Evolutionary conservation across 176 grass and related monocot genomes (phyloP).

Genomic region (Pontederia paniculata): DNA sequence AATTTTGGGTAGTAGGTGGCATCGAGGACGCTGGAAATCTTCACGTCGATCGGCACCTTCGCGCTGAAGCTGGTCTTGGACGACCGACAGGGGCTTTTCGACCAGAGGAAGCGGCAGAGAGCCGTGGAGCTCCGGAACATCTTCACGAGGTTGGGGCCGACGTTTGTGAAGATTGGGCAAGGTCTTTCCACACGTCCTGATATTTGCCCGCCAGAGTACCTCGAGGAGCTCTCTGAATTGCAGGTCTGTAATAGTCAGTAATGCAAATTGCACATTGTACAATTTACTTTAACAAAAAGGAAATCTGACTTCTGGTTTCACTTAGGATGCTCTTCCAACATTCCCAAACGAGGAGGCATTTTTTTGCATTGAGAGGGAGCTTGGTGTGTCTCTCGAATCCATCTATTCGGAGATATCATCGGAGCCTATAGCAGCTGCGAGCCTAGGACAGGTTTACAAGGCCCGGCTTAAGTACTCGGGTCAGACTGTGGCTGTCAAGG

Average conservation of each 20-base stretch:
- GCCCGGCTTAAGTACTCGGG: conserved; percentile 70
- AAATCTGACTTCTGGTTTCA: too few species aligned
- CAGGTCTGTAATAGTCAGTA: conserved; percentile 33
- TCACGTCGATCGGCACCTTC: conserved; percentile 59
- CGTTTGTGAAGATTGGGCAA: conserved; percentile 97
- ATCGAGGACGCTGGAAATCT: conserved; percentile 56
- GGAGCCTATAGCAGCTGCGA: conserved; percentile 83
- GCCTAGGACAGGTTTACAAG: conserved; percentile 96
- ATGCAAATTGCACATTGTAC: too few species aligned
- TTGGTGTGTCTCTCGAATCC: conserved; percentile 59
- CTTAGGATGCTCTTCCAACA: conserved; percentile 88
- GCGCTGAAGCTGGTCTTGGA: conserved; percentile 45
- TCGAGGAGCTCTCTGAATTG: conserved; percentile 87
- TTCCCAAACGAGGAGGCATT: conserved; percentile 92
- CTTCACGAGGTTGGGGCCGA: conserved; percentile 69
- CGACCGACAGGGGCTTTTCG: conserved; percentile 38
- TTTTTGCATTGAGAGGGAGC: conserved; percentile 76
- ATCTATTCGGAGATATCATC: conserved; percentile 68
- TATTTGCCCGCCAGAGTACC: conserved; percentile 78
- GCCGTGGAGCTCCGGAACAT: conserved; percentile 65
- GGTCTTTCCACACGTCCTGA: conserved; percentile 83
- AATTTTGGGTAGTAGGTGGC: conserved; percentile 35
- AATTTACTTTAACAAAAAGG: too few species aligned
- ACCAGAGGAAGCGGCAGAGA: conserved; percentile 37
- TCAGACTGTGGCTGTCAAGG: conserved; percentile 76